Evolutionary conservation across 2,329 filamentous ascomycete species (phyloP).

Genomic region (Pseudogymnoascus sp.): DNA sequence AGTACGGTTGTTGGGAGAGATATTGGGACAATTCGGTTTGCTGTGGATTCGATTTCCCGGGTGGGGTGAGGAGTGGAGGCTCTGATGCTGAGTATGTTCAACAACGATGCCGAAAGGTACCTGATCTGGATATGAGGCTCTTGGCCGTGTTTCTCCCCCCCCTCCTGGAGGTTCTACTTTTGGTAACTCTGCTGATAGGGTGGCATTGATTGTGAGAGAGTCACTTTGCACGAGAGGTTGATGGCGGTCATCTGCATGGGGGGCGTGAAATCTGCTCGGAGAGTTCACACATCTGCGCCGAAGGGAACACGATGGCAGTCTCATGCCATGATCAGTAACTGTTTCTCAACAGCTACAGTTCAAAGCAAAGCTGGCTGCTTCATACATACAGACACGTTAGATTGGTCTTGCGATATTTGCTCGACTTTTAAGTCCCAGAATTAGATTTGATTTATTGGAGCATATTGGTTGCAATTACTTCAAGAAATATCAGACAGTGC

Average conservation of each 20-base stretch:
- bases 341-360: background rate
- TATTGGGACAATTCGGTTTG: background rate
- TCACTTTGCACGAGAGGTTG: background rate
- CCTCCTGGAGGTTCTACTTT: background rate
- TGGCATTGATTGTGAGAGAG: background rate
- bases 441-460: background rate
- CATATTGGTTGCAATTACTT: background rate
- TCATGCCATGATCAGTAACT: background rate
- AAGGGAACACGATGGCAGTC: background rate
- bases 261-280: background rate
- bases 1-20: background rate
- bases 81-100: background rate
- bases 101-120: background rate
- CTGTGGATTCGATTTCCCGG: background rate
- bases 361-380: background rate
- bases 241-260: background rate
- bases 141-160: background rate
- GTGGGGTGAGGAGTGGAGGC: background rate
- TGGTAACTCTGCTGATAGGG: background rate
- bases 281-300: background rate
- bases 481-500: background rate
- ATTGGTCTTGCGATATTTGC: background rate
- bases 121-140: background rate
- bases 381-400: background rate
- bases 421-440: background rate